Conservation (phyloP, 2,329 filamentous ascomycete species). For the Aspergillus costaricaensis region DNA sequence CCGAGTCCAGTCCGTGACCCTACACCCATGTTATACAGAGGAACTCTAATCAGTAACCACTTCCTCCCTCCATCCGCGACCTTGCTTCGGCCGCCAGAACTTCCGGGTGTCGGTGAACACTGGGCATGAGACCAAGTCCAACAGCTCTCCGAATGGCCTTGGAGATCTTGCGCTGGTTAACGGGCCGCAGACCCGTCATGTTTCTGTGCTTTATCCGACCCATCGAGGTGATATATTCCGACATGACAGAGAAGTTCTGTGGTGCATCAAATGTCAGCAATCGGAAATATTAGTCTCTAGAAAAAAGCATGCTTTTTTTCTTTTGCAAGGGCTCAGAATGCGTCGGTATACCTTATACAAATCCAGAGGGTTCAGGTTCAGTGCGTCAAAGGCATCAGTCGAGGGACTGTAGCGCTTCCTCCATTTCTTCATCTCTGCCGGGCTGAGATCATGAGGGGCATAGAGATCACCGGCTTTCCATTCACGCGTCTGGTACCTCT, state of each 20-base stretch:
- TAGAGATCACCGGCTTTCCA: slow-evolving; percentile 85
- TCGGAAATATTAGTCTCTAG: neutral
- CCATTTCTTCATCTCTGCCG: slow-evolving; percentile 80
- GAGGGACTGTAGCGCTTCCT: slow-evolving; percentile 57
- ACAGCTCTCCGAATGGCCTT: slow-evolving; percentile 89
- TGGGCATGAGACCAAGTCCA: slow-evolving; percentile 89
- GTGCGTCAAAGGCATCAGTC: slow-evolving; percentile 73
- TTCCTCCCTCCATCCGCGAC: slow-evolving; percentile 29
- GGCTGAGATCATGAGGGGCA: slow-evolving; percentile 81
- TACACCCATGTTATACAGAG: neutral
- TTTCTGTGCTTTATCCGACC: slow-evolving; percentile 79
- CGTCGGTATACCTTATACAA: slow-evolving; percentile 75
- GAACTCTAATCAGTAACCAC: slow-evolving; percentile 17
- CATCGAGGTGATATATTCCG: slow-evolving; percentile 81
- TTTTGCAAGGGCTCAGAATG: slow-evolving; percentile 10
- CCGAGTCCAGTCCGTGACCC: neutral
- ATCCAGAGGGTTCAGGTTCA: slow-evolving; percentile 77
- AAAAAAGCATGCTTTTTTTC: neutral
- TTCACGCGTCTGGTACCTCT: slow-evolving; percentile 57
- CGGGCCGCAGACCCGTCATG: slow-evolving; percentile 76
- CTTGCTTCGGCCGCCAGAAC: slow-evolving; percentile 56
- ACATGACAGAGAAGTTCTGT: slow-evolving; percentile 90
- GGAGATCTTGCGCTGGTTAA: slow-evolving; percentile 90
- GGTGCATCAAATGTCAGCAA: slow-evolving; percentile 12
- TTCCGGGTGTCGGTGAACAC: slow-evolving; percentile 85